Conservation (phyloP, 106 monocot genomes). For the Ottelia alismoides region DNA sequence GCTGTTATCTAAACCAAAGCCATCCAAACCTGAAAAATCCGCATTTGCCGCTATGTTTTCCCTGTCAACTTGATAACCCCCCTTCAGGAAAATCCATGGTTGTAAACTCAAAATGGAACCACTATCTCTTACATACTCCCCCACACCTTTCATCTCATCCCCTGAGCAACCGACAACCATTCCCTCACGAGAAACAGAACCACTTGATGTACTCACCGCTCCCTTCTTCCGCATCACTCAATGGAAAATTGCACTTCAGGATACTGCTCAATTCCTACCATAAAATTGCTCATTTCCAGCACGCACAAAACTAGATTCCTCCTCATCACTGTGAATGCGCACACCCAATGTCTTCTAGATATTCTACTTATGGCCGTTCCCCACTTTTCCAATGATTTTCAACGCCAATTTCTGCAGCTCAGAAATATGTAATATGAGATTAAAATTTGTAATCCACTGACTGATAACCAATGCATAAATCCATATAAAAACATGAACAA, state of each 20-base stretch:
- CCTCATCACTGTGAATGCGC: too few relatives aligned
- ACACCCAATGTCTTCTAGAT: too few relatives aligned
- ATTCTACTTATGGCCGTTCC: too few relatives aligned
- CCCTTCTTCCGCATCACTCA: slow-evolving; percentile 17
- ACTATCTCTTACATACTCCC: slow-evolving; percentile 27
- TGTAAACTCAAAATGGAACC: slow-evolving; percentile 47
- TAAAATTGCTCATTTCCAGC: too few relatives aligned
- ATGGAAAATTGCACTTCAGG: slow-evolving; percentile 8
- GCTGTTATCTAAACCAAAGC: neutral
- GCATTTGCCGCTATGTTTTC: slow-evolving; percentile 4
- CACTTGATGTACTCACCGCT: slow-evolving; percentile 4
- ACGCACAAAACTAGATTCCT: too few relatives aligned
- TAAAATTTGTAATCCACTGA: too few relatives aligned
- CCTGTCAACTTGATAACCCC: neutral
- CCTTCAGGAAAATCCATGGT: slow-evolving; percentile 49
- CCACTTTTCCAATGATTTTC: too few relatives aligned
- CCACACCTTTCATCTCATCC: slow-evolving; percentile 1
- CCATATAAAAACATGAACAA: too few relatives aligned
- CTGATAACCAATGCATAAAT: too few relatives aligned
- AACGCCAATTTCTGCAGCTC: too few relatives aligned
- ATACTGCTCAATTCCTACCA: too few relatives aligned
- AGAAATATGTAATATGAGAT: too few relatives aligned
- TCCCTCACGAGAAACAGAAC: slow-evolving; percentile 4
- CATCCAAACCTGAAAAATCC: neutral
- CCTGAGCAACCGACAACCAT: slow-evolving; percentile 3